Percentiles rank a stretch among this genome's conserved stretches.
Conservation (phyloP, 805 yeast species). For the Saccharomyces paradoxus region DNA sequence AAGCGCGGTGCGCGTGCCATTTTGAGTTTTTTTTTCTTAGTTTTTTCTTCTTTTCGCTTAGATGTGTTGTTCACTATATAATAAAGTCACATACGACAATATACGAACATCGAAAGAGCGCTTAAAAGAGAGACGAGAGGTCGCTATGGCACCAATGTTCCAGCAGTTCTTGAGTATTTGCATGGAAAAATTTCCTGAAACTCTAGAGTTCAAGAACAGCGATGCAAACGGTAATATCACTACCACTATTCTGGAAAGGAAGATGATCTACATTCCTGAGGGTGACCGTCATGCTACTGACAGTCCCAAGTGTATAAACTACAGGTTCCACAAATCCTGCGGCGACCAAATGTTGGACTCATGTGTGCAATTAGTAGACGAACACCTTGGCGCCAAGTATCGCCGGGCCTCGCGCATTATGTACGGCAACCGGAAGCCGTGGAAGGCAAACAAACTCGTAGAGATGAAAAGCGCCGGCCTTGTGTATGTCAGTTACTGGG, state of each 20-base stretch:
- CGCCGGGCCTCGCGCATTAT: constrained; percentile 8
- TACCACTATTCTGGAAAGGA: background rate
- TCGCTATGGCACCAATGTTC: background rate
- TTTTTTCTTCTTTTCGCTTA: background rate
- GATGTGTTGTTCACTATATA: background rate
- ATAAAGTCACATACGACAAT: background rate
- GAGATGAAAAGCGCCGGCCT: constrained; percentile 25
- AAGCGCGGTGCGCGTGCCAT: background rate
- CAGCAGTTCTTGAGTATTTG: background rate
- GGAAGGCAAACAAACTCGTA: constrained; percentile 21
- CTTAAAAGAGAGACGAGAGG: background rate
- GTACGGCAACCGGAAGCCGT: constrained; percentile 16
- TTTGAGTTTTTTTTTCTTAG: background rate
- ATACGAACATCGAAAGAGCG: background rate
- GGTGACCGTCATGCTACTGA: background rate
- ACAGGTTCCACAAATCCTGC: background rate
- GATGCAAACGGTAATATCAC: background rate
- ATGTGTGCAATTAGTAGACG: constrained; percentile 6
- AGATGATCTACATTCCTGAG: background rate
- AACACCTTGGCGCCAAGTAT: constrained; percentile 21
- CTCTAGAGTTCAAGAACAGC: background rate
- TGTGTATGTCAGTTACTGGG: constrained; percentile 21
- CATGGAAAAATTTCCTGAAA: background rate
- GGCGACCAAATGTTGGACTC: background rate
- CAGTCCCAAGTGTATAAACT: background rate